phyloP scores from a whole-genome alignment of 2,329 filamentous ascomycete species.

The Fusarium miscanthi region DNA sequence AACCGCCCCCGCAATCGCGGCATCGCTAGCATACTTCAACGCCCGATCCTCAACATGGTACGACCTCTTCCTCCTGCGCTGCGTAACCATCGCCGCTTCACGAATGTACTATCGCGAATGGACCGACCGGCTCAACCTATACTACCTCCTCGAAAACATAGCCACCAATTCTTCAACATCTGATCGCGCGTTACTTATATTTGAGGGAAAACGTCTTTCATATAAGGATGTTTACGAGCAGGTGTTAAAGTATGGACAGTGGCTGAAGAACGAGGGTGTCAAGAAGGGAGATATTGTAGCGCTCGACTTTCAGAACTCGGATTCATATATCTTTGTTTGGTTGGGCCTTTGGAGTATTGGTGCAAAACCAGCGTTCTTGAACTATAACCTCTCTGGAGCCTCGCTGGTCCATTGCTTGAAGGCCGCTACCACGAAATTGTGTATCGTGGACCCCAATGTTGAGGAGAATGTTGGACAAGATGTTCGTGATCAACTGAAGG shows the following conservation, averaged over 20 bases:
- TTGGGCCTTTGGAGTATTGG: conserved; percentile 86
- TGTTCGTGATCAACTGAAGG: conserved; percentile 61
- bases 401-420: conserved; percentile 79
- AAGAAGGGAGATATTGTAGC: conserved; percentile 81
- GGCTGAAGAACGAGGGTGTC: conserved; percentile 74
- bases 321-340: conserved; percentile 80
- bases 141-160: conserved; percentile 78
- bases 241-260: conserved; percentile 77
- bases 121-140: conserved; percentile 73
- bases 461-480: conserved; percentile 67
- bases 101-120: conserved; percentile 60
- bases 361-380: conserved; percentile 85
- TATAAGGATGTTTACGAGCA: conserved; percentile 80
- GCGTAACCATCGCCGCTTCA: conserved; percentile 59
- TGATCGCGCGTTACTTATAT: conserved; percentile 71
- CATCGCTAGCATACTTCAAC: conserved; percentile 81
- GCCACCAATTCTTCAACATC: conserved; percentile 65
- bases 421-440: conserved; percentile 72
- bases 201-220: conserved; percentile 75
- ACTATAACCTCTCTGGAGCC: conserved; percentile 82
- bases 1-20: conserved; percentile 70
- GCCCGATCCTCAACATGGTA: conserved; percentile 74
- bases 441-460: conserved; percentile 75
- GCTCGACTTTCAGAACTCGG: conserved; percentile 83
- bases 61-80: conserved; percentile 71